Evolutionary conservation across 2,329 filamentous ascomycete species (phyloP).

Genomic region (Phoma sp.): DNA sequence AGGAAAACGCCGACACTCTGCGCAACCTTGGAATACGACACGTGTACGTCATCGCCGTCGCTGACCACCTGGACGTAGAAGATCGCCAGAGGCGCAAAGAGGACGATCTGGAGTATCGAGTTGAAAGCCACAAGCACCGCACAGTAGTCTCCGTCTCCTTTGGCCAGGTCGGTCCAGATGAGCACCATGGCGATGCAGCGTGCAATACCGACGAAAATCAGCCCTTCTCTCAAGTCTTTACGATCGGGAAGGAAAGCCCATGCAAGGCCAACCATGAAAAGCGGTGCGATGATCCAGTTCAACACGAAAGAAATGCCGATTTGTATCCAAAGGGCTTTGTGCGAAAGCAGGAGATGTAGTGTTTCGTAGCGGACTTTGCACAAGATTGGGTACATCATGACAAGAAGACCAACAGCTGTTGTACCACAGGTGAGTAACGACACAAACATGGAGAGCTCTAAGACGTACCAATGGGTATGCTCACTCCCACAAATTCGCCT

Average conservation of each 20-base stretch:
- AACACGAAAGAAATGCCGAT: conserved; percentile 76
- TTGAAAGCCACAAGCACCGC: conserved; percentile 63
- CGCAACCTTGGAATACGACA: conserved; percentile 72
- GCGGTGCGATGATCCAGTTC: conserved; percentile 83
- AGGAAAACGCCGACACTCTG: conserved; percentile 84
- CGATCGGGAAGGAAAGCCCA: conserved; percentile 62
- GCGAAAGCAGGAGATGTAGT: conserved; percentile 68
- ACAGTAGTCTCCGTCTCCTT: conserved; percentile 81
- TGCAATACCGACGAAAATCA: conserved; percentile 83
- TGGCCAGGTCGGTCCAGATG: conserved; percentile 80
- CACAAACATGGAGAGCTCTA: neutral
- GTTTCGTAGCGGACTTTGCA: conserved; percentile 84
- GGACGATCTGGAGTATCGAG: conserved; percentile 55
- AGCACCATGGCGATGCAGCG: conserved; percentile 89
- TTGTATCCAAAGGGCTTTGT: conserved; percentile 74
- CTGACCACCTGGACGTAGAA: conserved; percentile 71
- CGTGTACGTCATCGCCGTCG: conserved; percentile 47
- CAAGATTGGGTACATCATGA: conserved; percentile 95
- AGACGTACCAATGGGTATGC: conserved; percentile 66
- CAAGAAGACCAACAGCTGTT: conserved; percentile 75
- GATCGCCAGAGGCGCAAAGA: conserved; percentile 55
- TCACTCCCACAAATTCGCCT: conserved; percentile 75
- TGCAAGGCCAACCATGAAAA: conserved; percentile 77
- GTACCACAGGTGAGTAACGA: neutral
- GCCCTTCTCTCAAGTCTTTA: conserved; percentile 61